Evolutionary conservation across 1,284 basidiomycete genomes (phyloP), one percentile per base, ranked within the genome.

Genomic region (Rugosomyces carneus): DNA sequence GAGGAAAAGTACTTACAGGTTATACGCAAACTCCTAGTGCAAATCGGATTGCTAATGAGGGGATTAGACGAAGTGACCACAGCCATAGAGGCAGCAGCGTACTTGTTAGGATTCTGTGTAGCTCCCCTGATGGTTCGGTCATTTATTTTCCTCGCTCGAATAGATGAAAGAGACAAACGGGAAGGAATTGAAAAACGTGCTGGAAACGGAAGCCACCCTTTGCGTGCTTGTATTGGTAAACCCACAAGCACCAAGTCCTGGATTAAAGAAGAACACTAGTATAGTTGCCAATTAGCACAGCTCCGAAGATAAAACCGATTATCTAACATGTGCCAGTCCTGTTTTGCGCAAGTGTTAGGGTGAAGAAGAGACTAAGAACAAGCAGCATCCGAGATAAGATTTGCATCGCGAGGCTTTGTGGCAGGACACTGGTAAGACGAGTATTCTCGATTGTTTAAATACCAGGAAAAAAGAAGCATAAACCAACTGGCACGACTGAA

Each of bases 171-270:
- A 34, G 16, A 59, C 67, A 41, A 52, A 69, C 67, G 70, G 70
- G 56, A 61, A 73, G 9, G 40, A 51, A 39, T 62, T 61, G 60
- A 70, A 73, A n/a, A 68, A 55, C 1, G 52, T 47, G 5, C 44
- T 42, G 1, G 70, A 67, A 10, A 71, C 67, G 2, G 69, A 69
- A 1, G 66, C 71, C n/a, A 74, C 68, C 26, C 60, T 47, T 39
- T 73, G 67, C 21, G 49, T 37, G 47, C 58, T 60, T 9, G 58
- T 68, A 50, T 70, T 71, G 16, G 59, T 67, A 46, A 58, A 64
- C 2, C 72, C 72, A 51, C 72, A 75, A 1, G 72, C 71, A 16
- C 72, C 72, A 29, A 69, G 56, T 13, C 63, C 69, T 13, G 68
- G 65, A 3, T 45, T 54, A 52, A 67, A 72, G 40, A 56, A 53